Evolutionary conservation across 805 yeast species (phyloP), one percentile per base, ranked within the genome.

Genomic region (Candida tibetensis): DNA sequence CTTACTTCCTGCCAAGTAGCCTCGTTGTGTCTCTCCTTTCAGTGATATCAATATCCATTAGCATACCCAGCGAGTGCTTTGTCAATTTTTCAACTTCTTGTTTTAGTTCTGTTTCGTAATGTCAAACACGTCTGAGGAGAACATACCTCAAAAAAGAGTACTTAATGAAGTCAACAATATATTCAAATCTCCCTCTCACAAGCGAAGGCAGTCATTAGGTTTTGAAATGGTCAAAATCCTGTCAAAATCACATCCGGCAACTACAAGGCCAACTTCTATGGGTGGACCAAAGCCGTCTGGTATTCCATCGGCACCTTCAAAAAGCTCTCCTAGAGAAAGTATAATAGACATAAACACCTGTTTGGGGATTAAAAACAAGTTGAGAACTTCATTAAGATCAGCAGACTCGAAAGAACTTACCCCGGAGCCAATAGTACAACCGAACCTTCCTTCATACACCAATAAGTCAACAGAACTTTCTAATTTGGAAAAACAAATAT

Each of bases 151-250:
- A 26, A 41, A 41, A 26, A 31, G 41, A 13, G 33, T 37, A 3
- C 41, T 41, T n/a, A 25, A 36, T 17, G 45, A 41, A 13, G 35
- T 41, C 9, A 18, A 17, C 26, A 34, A 39, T 21, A 21, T 17
- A n/a, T 12, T 27, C 10, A 10, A 5, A 13, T n/a, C 14, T 12
- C 29, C 28, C 15, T 9, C 28, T 0, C 30, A 19, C 12, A 35
- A 35, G 22, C 10, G 38, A 15, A 21, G 38, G 8, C 29, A 34
- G 15, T 34, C 34, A 5, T 18, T 34, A 5, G 31, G 34, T 9
- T 36, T 31, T 17, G 34, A 36, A n/a, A n/a, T n/a, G 30, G 28
- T 23, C 28, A 32, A 25, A 27, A 23, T 32, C 19, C 35, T 29
- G 17, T 23, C 28, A 6, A 23, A 21, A 21, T 10, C 25, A 21